Conservation (phyloP, 345 rosid species). For the Gossypium ekmanianum region DNA sequence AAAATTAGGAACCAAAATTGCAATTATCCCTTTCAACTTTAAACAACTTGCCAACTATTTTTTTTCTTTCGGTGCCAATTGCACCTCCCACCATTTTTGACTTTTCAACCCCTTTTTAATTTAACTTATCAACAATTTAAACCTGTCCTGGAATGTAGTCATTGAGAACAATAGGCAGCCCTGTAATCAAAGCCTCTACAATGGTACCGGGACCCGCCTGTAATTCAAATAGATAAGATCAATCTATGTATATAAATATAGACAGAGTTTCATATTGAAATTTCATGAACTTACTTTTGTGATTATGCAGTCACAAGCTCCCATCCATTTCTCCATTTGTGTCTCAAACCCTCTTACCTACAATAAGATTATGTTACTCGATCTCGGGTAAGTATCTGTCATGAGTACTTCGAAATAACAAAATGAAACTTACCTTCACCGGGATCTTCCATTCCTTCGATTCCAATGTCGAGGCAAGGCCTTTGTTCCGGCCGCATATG, state of each 20-base stretch:
- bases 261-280: not conserved
- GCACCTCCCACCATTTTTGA: too few relatives aligned
- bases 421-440: slow-evolving; percentile 65
- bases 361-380: not conserved
- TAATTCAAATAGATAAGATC: not conserved
- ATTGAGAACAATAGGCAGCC: slow-evolving; percentile 85
- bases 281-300: not conserved
- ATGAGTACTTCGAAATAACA: slow-evolving; percentile 30
- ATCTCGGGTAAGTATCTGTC: not conserved
- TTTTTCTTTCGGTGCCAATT: too few relatives aligned
- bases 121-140: too few relatives aligned
- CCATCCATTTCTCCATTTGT: slow-evolving; percentile 98
- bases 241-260: not conserved
- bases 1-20: too few relatives aligned
- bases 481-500: slow-evolving; percentile 86
- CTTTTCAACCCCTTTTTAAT: too few relatives aligned
- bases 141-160: slow-evolving; percentile 98
- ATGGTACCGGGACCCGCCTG: slow-evolving; percentile 99
- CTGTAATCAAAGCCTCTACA: slow-evolving; percentile 82
- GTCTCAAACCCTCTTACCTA: slow-evolving; percentile 88
- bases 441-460: slow-evolving; percentile 76
- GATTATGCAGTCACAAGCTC: slow-evolving; percentile 92
- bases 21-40: too few relatives aligned
- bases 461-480: slow-evolving; percentile 57
- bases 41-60: too few relatives aligned